Conservation (phyloP, 1,139 yeast species). For the Lodderomyces theae region DNA sequence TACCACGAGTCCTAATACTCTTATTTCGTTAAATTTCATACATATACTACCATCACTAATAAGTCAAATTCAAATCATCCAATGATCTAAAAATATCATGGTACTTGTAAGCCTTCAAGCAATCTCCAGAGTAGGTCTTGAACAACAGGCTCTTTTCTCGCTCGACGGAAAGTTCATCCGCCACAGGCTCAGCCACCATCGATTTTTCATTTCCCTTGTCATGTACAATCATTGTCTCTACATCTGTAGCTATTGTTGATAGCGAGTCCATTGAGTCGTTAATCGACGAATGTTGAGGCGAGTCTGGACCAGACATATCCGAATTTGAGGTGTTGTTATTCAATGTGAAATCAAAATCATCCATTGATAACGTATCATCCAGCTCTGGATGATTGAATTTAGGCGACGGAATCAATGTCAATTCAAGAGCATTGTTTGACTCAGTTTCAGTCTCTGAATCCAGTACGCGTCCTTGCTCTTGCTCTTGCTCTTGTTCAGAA, state of each 20-base stretch:
- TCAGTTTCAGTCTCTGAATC: conserved; percentile 4
- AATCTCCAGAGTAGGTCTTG: conserved; percentile 2
- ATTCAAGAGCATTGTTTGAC: not conserved
- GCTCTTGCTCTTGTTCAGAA: conserved; percentile 3
- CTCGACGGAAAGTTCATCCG: too few relatives aligned
- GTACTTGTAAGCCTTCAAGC: conserved; percentile 1
- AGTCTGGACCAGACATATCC: conserved; percentile 4
- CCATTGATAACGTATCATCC: conserved; percentile 3
- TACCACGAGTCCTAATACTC: too few relatives aligned
- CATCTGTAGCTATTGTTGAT: conserved; percentile 15
- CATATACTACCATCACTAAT: not conserved
- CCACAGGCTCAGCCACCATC: too few relatives aligned
- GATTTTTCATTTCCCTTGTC: not conserved
- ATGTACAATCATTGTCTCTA: conserved; percentile 3
- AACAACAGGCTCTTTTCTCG: too few relatives aligned
- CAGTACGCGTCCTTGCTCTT: not conserved
- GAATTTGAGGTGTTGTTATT: conserved; percentile 2
- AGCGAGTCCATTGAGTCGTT: conserved; percentile 13
- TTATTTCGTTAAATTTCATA: not conserved
- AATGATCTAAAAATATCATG: conserved; percentile 7
- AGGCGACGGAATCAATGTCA: conserved; percentile 1
- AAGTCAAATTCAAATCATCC: conserved; percentile 5
- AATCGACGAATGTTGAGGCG: conserved; percentile 6
- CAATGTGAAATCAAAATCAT: conserved; percentile 4
- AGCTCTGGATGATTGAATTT: conserved; percentile 3